These are phyloP conservation scores for Verticillium nonalfalfae DNA, from an alignment of 2,329 filamentous ascomycete genomes.

Conservation along the genomic window DNA sequence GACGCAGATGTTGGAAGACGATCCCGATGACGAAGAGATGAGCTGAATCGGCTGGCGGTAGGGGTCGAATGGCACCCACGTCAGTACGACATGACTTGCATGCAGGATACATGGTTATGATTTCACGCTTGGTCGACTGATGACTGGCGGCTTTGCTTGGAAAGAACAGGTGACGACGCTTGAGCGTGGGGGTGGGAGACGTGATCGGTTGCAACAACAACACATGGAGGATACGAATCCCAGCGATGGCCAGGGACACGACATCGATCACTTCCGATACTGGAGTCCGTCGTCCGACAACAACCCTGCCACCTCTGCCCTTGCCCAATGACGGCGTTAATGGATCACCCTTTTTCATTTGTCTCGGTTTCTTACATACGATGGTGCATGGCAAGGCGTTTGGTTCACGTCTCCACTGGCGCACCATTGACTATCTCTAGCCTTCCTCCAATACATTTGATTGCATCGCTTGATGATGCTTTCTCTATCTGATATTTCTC, in stretches of 20 bases:
- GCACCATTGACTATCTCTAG: neutral
- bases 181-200: neutral
- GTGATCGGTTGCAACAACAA: neutral
- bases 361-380: neutral
- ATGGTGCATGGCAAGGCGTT: neutral
- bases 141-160: neutral
- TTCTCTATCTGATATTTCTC: neutral
- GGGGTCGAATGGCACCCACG: neutral
- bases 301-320: neutral
- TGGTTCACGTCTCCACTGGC: neutral
- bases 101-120: neutral
- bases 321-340: neutral
- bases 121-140: neutral
- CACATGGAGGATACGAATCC: neutral
- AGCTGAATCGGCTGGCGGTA: conserved; percentile 18
- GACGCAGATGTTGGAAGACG: conserved; percentile 50
- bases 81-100: neutral
- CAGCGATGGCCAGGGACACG: neutral
- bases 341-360: neutral
- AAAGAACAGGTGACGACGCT: neutral
- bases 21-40: conserved; percentile 57
- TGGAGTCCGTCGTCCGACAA: neutral
- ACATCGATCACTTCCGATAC: neutral
- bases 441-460: neutral
- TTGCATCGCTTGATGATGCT: neutral